phyloP scores from a whole-genome alignment of 164 flowering plant species.

The Tinospora cordifolia region DNA sequence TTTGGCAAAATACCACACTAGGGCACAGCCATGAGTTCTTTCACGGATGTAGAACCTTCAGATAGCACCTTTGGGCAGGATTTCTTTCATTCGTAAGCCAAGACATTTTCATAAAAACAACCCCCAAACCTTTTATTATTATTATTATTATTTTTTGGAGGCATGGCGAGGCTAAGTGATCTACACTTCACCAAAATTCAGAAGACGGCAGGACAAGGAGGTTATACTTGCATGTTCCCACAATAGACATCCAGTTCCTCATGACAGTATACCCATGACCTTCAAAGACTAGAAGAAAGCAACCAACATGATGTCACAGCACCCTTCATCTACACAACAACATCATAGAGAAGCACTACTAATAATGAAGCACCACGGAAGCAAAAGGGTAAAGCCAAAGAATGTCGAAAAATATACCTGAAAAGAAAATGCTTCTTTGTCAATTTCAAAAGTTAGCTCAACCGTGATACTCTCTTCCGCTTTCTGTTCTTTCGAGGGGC shows the following conservation, averaged over 20 bases:
- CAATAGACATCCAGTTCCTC: background rate
- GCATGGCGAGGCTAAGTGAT: background rate
- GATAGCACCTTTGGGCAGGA: too few relatives aligned
- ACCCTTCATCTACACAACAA: too few relatives aligned
- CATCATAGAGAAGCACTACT: background rate
- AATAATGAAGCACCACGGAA: background rate
- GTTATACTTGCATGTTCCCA: too few relatives aligned
- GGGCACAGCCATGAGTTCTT: background rate
- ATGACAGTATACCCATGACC: background rate
- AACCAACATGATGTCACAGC: background rate
- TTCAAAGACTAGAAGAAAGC: background rate
- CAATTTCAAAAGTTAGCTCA: constrained; percentile 20
- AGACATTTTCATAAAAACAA: background rate
- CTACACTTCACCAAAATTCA: background rate
- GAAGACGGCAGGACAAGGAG: background rate
- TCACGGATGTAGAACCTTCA: background rate
- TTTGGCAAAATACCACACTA: background rate
- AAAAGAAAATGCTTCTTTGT: background rate
- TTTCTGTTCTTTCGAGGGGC: constrained; percentile 38
- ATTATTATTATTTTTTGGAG: too few relatives aligned
- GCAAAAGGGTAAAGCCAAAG: background rate
- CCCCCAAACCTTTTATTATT: too few relatives aligned
- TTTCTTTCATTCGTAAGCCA: too few relatives aligned
- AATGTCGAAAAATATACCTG: background rate
- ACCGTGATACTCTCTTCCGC: constrained; percentile 51